Evolutionary conservation across 768 basidiomycete genomes (phyloP).

Genomic region (Gautieria morchelliformis): DNA sequence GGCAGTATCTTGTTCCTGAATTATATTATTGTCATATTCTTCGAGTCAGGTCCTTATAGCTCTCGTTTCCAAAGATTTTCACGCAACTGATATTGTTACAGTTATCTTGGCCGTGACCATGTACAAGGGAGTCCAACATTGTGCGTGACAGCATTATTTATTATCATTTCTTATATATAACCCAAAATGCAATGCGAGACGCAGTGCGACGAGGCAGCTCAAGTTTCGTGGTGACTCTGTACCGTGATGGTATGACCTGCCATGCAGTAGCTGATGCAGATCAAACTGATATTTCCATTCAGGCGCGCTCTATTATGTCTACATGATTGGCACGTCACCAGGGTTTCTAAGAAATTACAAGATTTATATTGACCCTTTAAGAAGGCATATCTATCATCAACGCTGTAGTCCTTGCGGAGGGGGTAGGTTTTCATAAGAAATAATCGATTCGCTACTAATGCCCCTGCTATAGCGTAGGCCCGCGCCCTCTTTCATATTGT

Average conservation of each 20-base stretch:
- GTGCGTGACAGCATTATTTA: background rate
- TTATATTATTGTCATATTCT: background rate
- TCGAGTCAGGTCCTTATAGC: background rate
- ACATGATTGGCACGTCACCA: background rate
- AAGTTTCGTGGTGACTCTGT: background rate
- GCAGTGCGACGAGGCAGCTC: background rate
- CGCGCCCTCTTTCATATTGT: background rate
- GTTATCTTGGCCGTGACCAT: background rate
- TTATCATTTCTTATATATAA: background rate
- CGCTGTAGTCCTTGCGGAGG: background rate
- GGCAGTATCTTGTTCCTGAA: background rate
- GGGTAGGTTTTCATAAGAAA: background rate
- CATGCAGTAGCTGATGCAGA: background rate
- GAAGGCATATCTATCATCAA: background rate
- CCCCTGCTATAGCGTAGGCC: background rate
- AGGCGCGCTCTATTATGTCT: background rate
- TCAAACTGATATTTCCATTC: background rate
- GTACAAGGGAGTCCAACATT: background rate
- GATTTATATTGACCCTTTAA: background rate
- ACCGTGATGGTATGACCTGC: background rate
- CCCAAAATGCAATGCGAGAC: background rate
- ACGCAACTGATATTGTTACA: background rate
- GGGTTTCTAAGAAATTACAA: background rate
- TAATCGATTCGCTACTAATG: background rate
- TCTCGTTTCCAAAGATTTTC: background rate